These are phyloP conservation scores for Suillus luteus DNA, from an alignment of 768 basidiomycete species.

Conservation along the genomic window DNA sequence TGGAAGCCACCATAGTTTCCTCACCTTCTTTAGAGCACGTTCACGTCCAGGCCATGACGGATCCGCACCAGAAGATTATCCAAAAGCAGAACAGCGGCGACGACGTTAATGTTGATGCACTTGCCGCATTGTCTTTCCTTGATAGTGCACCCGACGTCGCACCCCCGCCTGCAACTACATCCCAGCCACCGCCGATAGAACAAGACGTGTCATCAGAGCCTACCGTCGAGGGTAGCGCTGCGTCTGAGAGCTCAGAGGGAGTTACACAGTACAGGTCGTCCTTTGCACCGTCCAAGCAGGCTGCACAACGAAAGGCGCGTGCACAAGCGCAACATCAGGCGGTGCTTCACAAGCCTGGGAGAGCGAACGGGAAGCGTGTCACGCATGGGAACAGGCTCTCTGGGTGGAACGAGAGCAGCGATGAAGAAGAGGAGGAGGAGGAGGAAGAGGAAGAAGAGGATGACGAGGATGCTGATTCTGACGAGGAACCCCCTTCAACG, in stretches of 20 bases:
- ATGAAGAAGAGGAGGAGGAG: conserved; percentile 79
- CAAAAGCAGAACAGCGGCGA: conserved; percentile 36
- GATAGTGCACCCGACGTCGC: conserved; percentile 39
- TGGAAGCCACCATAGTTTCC: conserved; percentile 38
- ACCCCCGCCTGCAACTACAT: conserved; percentile 18
- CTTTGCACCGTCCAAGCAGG: conserved; percentile 84
- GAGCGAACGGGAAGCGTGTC: conserved; percentile 43
- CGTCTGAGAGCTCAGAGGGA: conserved; percentile 29
- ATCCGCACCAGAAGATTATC: conserved; percentile 12
- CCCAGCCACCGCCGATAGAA: conserved; percentile 29
- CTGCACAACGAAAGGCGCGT: conserved; percentile 83
- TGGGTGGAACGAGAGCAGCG: conserved; percentile 71
- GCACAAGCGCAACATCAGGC: conserved; percentile 81
- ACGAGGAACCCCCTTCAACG: conserved; percentile 41
- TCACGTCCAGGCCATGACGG: conserved; percentile 39
- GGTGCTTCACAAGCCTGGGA: conserved; percentile 74
- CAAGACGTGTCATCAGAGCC: conserved; percentile 36
- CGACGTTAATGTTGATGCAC: conserved; percentile 65
- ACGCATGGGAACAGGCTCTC: conserved; percentile 44
- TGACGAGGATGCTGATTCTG: conserved; percentile 66
- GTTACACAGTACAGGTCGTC: conserved; percentile 70
- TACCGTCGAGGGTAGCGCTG: conserved; percentile 26
- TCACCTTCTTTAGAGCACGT: conserved; percentile 36
- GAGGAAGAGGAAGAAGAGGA: conserved; percentile 79
- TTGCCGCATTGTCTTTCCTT: conserved; percentile 79